Evolutionary conservation across 257 asterid species (phyloP), one percentile per base, ranked within the genome.

Genomic region (Leptodermis oblonga): DNA sequence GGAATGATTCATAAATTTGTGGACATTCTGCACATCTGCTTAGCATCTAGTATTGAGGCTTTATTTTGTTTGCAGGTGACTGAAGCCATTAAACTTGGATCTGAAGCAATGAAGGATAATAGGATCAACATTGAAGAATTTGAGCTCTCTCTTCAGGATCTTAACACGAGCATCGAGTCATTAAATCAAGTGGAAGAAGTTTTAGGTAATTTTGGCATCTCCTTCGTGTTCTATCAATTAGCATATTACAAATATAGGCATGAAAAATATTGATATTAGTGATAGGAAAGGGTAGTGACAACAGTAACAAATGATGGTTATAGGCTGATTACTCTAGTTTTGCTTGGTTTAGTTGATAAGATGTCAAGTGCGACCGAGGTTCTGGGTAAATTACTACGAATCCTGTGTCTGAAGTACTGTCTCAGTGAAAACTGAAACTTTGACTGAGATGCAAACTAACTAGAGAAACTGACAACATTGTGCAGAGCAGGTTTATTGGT

Each of bases 61-160:
- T 46, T 37, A 37, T 14, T 70, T 56, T 74, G 70, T 53, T 75
- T 54, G 72, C 83, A 89, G 96, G 93, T 92, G 80, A 73, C 82
- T 33, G 92, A 92, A 80, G 94, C 95, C 76, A 81, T 92, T 55
- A 78, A 83, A 76, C 79, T 82, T 79, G 85, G 98, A 69, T 71
- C 87, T 28, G 80, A 43, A 65, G 94, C 93, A 42, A 78, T 89
- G 33, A 81, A 77, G 78, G 95, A 82, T 76, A 89, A 81, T 69
- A 79, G 74, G 76, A 74, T 84, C 63, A 82, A 77, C 67, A 76
- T 83, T 51, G 90, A 87, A 67, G 89, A 91, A 79, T 89, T 92
- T 70, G 88, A 87, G 69, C 74, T 67, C 72, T 85, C 89, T 81
- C 74, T 92, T 73, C 76, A 79, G 82, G 94, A 92, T 68, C 83